These are phyloP conservation scores for Apiospora phragmitis DNA, from an alignment of 2,329 filamentous ascomycete species.

Conservation along the genomic window DNA sequence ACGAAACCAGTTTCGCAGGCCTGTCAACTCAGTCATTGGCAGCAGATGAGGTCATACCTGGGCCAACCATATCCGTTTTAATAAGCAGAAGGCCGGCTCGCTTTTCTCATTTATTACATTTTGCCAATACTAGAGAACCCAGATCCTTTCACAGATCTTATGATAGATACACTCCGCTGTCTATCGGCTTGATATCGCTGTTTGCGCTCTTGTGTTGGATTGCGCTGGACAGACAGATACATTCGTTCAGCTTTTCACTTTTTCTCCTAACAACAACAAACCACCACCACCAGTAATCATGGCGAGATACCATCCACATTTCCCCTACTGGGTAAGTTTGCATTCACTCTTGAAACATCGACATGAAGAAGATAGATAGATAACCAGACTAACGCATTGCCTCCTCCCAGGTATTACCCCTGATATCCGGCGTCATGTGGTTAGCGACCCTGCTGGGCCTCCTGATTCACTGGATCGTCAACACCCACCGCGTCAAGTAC, in stretches of 20 bases:
- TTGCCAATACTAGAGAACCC: not conserved
- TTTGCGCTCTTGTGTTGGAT: not conserved
- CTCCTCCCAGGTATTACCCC: conserved; percentile 59
- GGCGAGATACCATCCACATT: not conserved
- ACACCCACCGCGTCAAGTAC: conserved; percentile 56
- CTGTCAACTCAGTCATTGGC: not conserved
- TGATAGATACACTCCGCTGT: not conserved
- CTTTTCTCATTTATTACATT: not conserved
- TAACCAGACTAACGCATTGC: not conserved
- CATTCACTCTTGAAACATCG: not conserved
- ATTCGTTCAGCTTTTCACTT: not conserved
- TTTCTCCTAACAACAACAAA: not conserved
- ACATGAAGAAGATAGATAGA: not conserved
- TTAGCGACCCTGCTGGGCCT: conserved; percentile 68
- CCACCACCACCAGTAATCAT: not conserved
- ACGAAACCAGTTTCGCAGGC: conserved; percentile 7
- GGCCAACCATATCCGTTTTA: not conserved
- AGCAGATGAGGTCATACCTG: not conserved
- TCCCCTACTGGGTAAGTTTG: conserved; percentile 10
- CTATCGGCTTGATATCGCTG: not conserved
- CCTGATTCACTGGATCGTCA: conserved; percentile 67
- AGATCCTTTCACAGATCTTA: not conserved
- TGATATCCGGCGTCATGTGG: conserved; percentile 67
- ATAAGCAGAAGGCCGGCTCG: not conserved
- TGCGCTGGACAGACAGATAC: not conserved